phyloP scores from a whole-genome alignment of 2,329 filamentous ascomycete species.

The Furcasterigmium furcatum region DNA sequence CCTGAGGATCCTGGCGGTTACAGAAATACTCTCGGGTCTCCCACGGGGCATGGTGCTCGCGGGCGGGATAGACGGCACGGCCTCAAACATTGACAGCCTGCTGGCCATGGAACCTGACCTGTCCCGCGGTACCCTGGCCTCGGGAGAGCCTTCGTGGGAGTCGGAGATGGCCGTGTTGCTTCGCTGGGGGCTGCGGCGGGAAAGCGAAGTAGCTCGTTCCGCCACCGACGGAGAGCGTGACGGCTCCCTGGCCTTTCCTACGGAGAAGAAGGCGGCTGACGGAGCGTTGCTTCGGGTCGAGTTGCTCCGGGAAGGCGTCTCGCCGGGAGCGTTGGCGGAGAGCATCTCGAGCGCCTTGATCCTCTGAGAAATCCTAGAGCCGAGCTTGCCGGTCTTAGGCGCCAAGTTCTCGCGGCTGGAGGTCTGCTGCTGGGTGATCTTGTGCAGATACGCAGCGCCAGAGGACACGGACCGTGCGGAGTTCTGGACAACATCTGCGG shows the following conservation, averaged over 20 bases:
- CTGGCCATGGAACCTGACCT: constrained; percentile 53
- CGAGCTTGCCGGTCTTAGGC: constrained; percentile 76
- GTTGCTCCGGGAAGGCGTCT: constrained; percentile 16
- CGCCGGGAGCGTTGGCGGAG: constrained; percentile 38
- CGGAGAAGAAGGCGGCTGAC: constrained; percentile 57
- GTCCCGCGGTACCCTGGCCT: constrained; percentile 35
- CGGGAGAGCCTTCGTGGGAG: constrained; percentile 45
- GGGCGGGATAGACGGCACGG: constrained; percentile 10
- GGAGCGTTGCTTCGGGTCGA: constrained; percentile 20
- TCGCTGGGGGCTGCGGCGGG: constrained; percentile 25
- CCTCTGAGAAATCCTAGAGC: constrained; percentile 86
- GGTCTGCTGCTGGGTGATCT: constrained; percentile 47
- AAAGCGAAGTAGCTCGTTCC: constrained; percentile 39
- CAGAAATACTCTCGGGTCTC: constrained; percentile 75
- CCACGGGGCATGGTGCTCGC: constrained; percentile 36
- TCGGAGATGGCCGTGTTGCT: constrained; percentile 25
- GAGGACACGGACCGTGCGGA: constrained; percentile 53
- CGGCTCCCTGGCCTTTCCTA: constrained; percentile 43
- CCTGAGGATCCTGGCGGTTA: constrained; percentile 79
- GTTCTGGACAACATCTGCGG: constrained; percentile 41
- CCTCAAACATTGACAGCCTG: constrained; percentile 54
- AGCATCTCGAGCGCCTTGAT: constrained; percentile 92
- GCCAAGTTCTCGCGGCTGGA: constrained; percentile 42
- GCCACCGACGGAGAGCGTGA: constrained; percentile 41
- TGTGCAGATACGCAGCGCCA: constrained; percentile 53